Percentiles rank a stretch among this genome's conserved stretches.
Conservation (phyloP, 257 asterid species). For the Catharanthus roseus region DNA sequence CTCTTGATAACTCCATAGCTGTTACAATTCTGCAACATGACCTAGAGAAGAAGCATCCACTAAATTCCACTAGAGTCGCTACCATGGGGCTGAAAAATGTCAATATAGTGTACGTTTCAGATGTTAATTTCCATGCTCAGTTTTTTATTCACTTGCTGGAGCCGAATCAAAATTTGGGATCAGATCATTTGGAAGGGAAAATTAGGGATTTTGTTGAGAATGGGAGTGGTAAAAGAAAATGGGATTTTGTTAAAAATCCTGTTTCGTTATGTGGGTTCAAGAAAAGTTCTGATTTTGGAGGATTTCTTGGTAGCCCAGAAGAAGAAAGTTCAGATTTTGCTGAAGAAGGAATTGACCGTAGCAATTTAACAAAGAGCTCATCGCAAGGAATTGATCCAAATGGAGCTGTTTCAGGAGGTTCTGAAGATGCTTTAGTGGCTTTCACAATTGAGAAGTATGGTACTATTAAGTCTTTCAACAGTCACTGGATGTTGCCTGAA, state of each 20-base stretch:
- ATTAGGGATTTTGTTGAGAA: slow-evolving; percentile 33
- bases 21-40: slow-evolving; percentile 76
- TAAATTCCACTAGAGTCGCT: slow-evolving; percentile 75
- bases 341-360: slow-evolving; percentile 12
- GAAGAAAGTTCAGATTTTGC: slow-evolving; percentile 3
- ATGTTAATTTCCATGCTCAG: slow-evolving; percentile 54
- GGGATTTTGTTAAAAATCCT: slow-evolving; percentile 2
- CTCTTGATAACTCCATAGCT: slow-evolving; percentile 50
- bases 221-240: slow-evolving; percentile 19
- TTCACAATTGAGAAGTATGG: slow-evolving; percentile 52
- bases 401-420: slow-evolving; percentile 11
- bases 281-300: slow-evolving; percentile 2
- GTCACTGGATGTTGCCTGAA: background rate
- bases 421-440: slow-evolving; percentile 16
- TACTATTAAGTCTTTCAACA: slow-evolving; percentile 22
- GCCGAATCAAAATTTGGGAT: slow-evolving; percentile 8
- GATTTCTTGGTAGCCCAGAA: slow-evolving; percentile 6
- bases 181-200: slow-evolving; percentile 16
- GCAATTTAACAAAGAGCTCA: background rate
- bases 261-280: background rate
- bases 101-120: slow-evolving; percentile 45
- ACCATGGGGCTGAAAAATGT: slow-evolving; percentile 53
- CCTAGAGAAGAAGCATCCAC: slow-evolving; percentile 71
- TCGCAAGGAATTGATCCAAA: background rate
- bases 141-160: slow-evolving; percentile 34